A percentile compares a stretch with the other conserved stretches of the same genome.
phyloP scores from a whole-genome alignment of 2,329 filamentous ascomycete species.

The Aspergillus pseudoviridinutans region DNA sequence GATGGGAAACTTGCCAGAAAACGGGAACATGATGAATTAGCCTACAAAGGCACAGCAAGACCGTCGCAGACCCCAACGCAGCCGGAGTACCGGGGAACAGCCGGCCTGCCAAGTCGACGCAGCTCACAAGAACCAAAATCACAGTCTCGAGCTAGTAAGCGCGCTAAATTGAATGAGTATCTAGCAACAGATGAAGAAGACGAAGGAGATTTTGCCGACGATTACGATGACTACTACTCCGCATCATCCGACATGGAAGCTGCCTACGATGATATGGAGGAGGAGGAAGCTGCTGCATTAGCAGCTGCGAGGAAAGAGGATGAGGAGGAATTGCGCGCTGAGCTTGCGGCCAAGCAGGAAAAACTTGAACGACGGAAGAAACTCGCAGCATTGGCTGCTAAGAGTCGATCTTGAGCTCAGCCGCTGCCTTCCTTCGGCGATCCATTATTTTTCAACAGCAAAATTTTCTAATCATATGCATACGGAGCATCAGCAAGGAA shows the following conservation, averaged over 20 bases:
- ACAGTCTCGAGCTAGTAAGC: constrained; percentile 21
- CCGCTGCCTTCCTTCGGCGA: background rate
- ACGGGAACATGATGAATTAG: constrained; percentile 27
- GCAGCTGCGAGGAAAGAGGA: constrained; percentile 43
- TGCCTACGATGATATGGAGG: constrained; percentile 43
- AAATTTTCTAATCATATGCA: constrained; percentile 10
- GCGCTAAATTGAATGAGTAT: constrained; percentile 38
- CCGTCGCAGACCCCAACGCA: constrained; percentile 22
- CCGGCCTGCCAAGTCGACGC: constrained; percentile 31
- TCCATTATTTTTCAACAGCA: constrained; percentile 1
- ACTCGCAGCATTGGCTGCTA: constrained; percentile 36
- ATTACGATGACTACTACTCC: constrained; percentile 42
- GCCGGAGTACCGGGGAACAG: constrained; percentile 40
- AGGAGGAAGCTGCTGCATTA: constrained; percentile 42
- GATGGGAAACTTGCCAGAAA: constrained; percentile 24
- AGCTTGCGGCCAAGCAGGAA: constrained; percentile 43
- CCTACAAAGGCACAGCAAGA: constrained; percentile 39
- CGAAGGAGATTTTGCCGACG: constrained; percentile 39
- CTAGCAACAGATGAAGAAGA: constrained; percentile 48
- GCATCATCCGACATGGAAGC: constrained; percentile 51
- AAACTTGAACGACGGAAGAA: constrained; percentile 46
- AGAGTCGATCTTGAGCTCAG: constrained; percentile 22
- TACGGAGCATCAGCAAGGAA: constrained; percentile 26
- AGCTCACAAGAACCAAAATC: constrained; percentile 24
- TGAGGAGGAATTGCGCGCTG: constrained; percentile 42